A percentile compares a stretch with the other conserved stretches of the same genome.
phyloP scores from a whole-genome alignment of 1,139 yeast genomes.

The Geotrichum siamense region DNA sequence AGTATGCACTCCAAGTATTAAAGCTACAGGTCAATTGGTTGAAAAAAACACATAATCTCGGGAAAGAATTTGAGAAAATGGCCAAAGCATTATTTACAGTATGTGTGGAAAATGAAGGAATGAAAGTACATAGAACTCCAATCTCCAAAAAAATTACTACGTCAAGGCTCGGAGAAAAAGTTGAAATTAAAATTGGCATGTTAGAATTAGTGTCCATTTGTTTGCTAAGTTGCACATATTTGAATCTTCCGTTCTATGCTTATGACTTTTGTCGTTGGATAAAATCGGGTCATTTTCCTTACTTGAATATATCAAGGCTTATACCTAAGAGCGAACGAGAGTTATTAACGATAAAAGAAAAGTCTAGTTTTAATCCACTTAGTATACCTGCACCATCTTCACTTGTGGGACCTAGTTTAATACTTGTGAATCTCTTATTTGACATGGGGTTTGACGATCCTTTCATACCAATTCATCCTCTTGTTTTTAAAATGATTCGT shows the following conservation, averaged over 20 bases:
- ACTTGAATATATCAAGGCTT: slow-evolving; percentile 22
- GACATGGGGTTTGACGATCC: too few relatives aligned
- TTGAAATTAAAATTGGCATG: slow-evolving; percentile 1
- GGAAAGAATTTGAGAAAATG: slow-evolving; percentile 36
- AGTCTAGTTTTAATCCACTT: too few relatives aligned
- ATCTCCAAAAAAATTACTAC: too few relatives aligned
- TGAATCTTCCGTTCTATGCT: slow-evolving; percentile 28
- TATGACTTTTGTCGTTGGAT: slow-evolving; percentile 32
- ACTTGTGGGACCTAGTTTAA: too few relatives aligned
- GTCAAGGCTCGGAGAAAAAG: too few relatives aligned
- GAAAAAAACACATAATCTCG: slow-evolving; percentile 31
- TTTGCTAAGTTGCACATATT: slow-evolving; percentile 27
- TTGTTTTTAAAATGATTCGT: slow-evolving; percentile 27
- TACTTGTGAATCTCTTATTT: too few relatives aligned
- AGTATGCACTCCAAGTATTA: slow-evolving; percentile 32
- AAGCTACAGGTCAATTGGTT: slow-evolving; percentile 44
- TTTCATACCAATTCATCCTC: slow-evolving; percentile 24
- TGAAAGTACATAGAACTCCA: neutral
- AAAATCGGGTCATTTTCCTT: slow-evolving; percentile 27
- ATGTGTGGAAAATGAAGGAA: slow-evolving; percentile 27
- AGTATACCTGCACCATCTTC: too few relatives aligned
- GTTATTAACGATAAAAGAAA: too few relatives aligned
- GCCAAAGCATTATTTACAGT: slow-evolving; percentile 50
- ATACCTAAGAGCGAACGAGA: slow-evolving; percentile 24
- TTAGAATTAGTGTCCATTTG: slow-evolving; percentile 22